Evolutionary conservation across 208 protist species (phyloP), one percentile per base, ranked within the genome.

Genomic region (Leishmania aethiopica): DNA sequence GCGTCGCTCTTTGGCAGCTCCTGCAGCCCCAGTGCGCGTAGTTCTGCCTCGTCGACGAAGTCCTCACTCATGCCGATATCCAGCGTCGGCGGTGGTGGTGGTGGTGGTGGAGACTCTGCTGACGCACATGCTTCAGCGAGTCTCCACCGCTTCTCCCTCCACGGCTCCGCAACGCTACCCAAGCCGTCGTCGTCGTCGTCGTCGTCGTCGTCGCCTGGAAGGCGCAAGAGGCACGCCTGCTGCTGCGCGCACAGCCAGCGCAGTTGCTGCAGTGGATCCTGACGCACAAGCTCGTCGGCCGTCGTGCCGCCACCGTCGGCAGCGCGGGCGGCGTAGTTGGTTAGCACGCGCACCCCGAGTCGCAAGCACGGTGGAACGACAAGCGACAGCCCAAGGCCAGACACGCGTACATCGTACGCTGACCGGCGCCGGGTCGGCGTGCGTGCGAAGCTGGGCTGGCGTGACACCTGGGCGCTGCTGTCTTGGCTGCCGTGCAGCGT

Each of bases 321-420:
- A 22, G 57, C 15, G 22, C 6, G 57, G 3, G 51, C 77, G 4
- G 70, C 77, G 66, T 84, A 72, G 57, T 35, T 67, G 49, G 59
- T 59, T 55, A 91, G 45, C 72, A 57, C 78, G 28, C 64, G 81
- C 74, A 86, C 81, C 13, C 87, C 88, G 28, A 75, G 62, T 0
- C 87, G 87, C 78, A 89, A 79, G 35, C 77, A 83, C 32, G 82
- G 87, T 15, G 89, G 89, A 53, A 91, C 78, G 47, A 94, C 73
- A 53, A 91, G 88, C 72, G 86, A 89, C 11, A 88, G 81, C 15
- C 87, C 86, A 66, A 91, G 88, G 75, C 90, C 87, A 2, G 84
- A 84, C 6, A 94, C 74, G 53, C 90, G 84, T 35, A 92, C 85
- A 37, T 84, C 75, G 80, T 90, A 91, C 67, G 81, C 81, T 15